Evolutionary conservation across 345 rosid genomes (phyloP).

Genomic region (Eucalyptus rudis): DNA sequence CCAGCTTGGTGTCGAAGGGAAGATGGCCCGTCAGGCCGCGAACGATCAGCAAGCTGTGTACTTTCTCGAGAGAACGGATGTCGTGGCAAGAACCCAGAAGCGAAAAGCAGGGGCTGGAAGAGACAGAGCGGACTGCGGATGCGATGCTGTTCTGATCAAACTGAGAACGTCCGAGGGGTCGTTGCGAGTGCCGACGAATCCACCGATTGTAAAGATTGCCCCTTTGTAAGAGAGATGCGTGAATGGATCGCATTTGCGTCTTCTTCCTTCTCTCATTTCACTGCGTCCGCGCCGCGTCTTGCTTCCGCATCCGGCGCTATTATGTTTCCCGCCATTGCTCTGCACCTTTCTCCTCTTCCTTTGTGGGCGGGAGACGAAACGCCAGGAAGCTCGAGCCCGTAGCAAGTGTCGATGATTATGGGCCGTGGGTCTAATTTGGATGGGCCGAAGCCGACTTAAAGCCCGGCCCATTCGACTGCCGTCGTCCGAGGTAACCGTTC

Average conservation of each 20-base stretch:
- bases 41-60: slow-evolving; percentile 31
- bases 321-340: background rate
- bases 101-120: slow-evolving; percentile 15
- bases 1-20: slow-evolving; percentile 41
- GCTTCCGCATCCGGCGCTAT: background rate
- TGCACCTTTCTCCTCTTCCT: background rate
- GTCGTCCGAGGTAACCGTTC: background rate
- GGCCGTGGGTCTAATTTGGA: background rate
- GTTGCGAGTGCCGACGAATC: background rate
- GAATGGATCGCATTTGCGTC: background rate
- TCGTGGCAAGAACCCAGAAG: slow-evolving; percentile 36
- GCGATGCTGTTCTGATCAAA: background rate
- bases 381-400: background rate
- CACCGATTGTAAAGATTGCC: background rate
- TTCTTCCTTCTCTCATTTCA: background rate
- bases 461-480: background rate
- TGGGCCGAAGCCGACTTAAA: background rate
- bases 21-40: slow-evolving; percentile 31
- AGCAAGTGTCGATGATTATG: background rate
- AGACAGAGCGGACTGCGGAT: background rate
- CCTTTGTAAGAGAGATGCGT: background rate
- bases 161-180: background rate
- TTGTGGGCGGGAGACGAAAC: background rate
- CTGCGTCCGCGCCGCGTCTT: background rate
- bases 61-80: slow-evolving; percentile 22